Evolutionary conservation across 768 basidiomycete genomes (phyloP), one percentile per base, ranked within the genome.

Genomic region (Mycena galericulata): DNA sequence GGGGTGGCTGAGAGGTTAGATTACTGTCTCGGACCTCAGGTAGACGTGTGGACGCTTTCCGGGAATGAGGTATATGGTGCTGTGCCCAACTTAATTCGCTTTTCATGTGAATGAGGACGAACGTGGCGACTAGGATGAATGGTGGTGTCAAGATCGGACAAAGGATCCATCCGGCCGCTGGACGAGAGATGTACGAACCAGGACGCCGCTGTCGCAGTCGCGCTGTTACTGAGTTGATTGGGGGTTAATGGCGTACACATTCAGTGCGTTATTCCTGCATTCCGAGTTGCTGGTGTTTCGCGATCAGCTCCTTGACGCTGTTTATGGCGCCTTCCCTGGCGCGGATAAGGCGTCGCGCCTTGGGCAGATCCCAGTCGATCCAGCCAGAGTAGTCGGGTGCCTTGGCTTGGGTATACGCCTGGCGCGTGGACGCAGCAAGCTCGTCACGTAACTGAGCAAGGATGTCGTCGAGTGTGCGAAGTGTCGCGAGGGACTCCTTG

Each of bases 261-360:
- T 32, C 50, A 34, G 20, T 22, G 34, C 4, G 29, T 40, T 45
- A 54, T 51, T 51, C 32, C 36, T 57, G 43, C 54, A 47, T 53
- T 38, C 27, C 32, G 29, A 24, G 34, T 57, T 51, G 56, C 56
- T 75, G 72, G 18, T 71, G 72, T 70, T 87, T 90, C 49, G 82
- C 80, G 15, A 93, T 81, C 15, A 91, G 74, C 11, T 72, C 73
- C 74, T 89, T 90, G 43, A 93, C 88, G 58, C 83, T 87, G 47
- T 84, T 86, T 67, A 95, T 87, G 0, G 92, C 86, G 60, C 86
- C 88, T 77, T 93, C 90, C 68, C 93, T 81, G 0, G 92, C 92
- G 58, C 83, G 85, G 26, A 94, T 83, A 32, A 94, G 86, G 29
- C 92, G 85, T 58, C 85, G 89, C 14, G 87, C 90, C 76, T 89